Conservation (phyloP, 176 grass and related monocot species). For the Hsuehochloa calcarea region DNA sequence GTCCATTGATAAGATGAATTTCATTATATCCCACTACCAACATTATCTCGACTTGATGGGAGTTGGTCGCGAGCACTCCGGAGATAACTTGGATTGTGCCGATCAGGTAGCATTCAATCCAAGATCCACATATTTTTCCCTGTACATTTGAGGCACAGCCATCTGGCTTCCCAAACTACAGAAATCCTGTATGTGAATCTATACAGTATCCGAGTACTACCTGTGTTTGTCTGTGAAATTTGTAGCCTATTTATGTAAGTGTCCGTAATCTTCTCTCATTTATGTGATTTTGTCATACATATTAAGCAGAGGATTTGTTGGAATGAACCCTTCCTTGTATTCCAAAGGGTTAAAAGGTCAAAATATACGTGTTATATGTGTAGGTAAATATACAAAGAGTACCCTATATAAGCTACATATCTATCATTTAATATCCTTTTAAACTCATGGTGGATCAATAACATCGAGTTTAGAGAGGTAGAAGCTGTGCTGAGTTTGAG, state of each 20-base stretch:
- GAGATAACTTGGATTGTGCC: slow-evolving; percentile 79
- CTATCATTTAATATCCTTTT: too few species aligned
- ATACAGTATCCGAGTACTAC: neutral
- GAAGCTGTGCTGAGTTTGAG: too few species aligned
- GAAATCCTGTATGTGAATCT: neutral
- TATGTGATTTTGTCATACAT: slow-evolving; percentile 6
- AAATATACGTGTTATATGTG: too few species aligned
- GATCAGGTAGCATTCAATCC: slow-evolving; percentile 75
- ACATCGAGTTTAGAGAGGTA: too few species aligned
- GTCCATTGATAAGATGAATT: slow-evolving; percentile 58
- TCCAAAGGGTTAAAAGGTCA: too few species aligned
- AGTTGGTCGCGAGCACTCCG: slow-evolving; percentile 49
- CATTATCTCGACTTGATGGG: slow-evolving; percentile 87
- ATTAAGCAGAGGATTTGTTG: slow-evolving; percentile 21
- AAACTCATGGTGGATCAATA: too few species aligned
- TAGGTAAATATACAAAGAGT: too few species aligned
- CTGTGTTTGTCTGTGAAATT: neutral
- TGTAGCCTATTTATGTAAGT: slow-evolving; percentile 9
- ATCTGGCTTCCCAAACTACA: neutral
- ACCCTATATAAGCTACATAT: too few species aligned
- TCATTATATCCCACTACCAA: slow-evolving; percentile 68
- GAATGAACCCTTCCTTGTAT: too few species aligned
- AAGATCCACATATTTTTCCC: neutral
- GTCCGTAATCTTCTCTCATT: neutral
- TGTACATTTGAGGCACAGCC: slow-evolving; percentile 3